Conservation (phyloP, 495 filamentous ascomycete species). For the Pyronema omphalodes region DNA sequence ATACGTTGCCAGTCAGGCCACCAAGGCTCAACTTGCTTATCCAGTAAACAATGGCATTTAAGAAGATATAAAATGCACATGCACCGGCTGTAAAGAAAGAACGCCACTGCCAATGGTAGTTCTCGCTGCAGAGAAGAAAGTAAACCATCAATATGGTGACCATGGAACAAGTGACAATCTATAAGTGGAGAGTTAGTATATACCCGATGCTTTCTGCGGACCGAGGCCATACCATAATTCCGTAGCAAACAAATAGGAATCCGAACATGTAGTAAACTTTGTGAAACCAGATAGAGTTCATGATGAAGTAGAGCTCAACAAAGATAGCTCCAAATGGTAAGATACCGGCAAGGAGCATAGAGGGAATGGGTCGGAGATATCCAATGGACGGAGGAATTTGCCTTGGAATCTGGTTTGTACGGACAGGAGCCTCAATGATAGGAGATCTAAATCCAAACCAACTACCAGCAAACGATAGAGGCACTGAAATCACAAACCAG, state of each 20-base stretch:
- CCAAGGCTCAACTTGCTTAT: conserved; percentile 65
- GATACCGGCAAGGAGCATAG: conserved; percentile 74
- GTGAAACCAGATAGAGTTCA: conserved; percentile 91
- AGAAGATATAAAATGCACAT: conserved; percentile 75
- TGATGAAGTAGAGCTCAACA: conserved; percentile 95
- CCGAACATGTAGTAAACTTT: conserved; percentile 99
- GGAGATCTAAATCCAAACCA: conserved; percentile 73
- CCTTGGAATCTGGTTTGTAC: conserved; percentile 92
- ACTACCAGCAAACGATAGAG: conserved; percentile 71
- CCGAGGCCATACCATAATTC: conserved; percentile 44
- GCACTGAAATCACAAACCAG: conserved; percentile 93
- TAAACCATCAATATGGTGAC: conserved; percentile 87
- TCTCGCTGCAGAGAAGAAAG: conserved; percentile 84
- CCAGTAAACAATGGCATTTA: conserved; percentile 77
- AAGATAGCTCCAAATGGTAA: conserved; percentile 92
- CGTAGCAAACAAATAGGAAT: conserved; percentile 94
- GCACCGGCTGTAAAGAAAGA: conserved; percentile 76
- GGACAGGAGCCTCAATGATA: conserved; percentile 58
- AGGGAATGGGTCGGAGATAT: conserved; percentile 69
- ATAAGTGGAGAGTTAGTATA: not conserved
- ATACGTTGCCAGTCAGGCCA: conserved; percentile 63
- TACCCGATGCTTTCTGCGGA: not conserved
- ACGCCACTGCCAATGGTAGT: conserved; percentile 98
- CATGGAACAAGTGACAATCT: conserved; percentile 75
- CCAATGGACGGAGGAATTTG: conserved; percentile 72